Evolutionary conservation across 2,329 filamentous ascomycete species (phyloP), one percentile per base, ranked within the genome.

Genomic region (Gremmenia infestans): DNA sequence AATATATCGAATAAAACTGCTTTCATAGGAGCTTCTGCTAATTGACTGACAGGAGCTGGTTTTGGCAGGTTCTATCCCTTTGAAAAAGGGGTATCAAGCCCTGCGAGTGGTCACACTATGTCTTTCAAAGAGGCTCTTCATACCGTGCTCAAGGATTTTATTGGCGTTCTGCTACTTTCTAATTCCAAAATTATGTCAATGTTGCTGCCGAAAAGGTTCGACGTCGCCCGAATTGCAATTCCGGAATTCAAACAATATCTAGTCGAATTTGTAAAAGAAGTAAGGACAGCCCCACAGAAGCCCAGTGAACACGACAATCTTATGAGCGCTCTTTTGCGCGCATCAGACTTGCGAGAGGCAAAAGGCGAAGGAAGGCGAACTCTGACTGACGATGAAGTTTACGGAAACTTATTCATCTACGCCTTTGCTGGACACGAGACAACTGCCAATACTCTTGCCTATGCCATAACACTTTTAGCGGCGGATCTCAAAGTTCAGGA

Each of bases 31-130:
- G 9, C 8, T 9, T 3, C 9, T 32, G 28, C 15, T 42, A 42
- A 15, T 11, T n/a, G 15, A 42, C 2, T 11, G 15, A 7, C n/a
- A 42, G 17, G 39, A 19, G 78, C 78, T 50, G 78, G 77, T 2
- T 80, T 81, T 59, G 77, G 60, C 14, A 53, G 52, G 22, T 49
- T 36, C 8, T 57, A 59, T 47, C 19, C 32, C 5, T 59, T 59
- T 25, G 23, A 42, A 15, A 43, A 36, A n/a, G 47, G 39, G 8
- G 23, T 48, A 19, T 17, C 37, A n/a, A 35, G 22, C 3, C 43
- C 52, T 55, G 59, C 2, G 61, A 61, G 35, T 55, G 60, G 51
- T 49, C 55, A 23, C 35, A 42, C 1, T 23, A 55, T 19, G 48
- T 65, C 6, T 52, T 61, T 19, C 55, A 60, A 4, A 36, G 52